Base-by-base conservation (phyloP, 768 basidiomycete genomes). In the Suillus bovinus region DNA sequence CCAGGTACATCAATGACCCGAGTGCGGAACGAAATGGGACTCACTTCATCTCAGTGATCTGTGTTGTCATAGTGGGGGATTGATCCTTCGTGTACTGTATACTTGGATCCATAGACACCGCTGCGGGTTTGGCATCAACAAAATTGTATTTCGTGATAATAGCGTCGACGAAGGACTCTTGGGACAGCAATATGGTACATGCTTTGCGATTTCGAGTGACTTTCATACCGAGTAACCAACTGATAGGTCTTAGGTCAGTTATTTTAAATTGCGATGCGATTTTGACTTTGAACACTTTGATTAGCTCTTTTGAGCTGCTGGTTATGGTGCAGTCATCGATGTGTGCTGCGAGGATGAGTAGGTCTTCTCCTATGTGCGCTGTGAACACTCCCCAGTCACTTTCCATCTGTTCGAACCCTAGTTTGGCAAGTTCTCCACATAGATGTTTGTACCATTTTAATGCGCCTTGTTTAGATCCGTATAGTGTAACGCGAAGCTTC, bases 221-320 rank as follows among this genome's bases (percentile, higher is more conserved):
- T 16, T 67, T 61, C 59, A 68, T 64, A 0, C 61, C 27, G 0
- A 69, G 58, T 0, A 69, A 34, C 68, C 64, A 67, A 33, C 52
- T 63, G 22, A 68, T 67, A 0, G 53, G 58, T 9, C 52, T 36
- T 1, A 61, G 36, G 36, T 61, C 52, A 3, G 53, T 33, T 0
- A 55, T 55, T 33, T 33, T 61, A 27, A 60, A 64, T 0, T 10
- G n/a, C 0, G 10, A 44, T 0, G 60, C 42, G 0, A 67, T 64
- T n/a, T 68, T 27, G 13, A 14, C 14, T 5, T 38, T 38, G 7
- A 33, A 33, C 0, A 2, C 29, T 7, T 67, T 67, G 22, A 34
- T 34, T 34, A 34, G 9, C 9, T 34, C 33, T 34, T 5, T 6
- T 9, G 7, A 34, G 33, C 33, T 34, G 5, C 33, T 9, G 9